Percentiles rank a stretch among this genome's conserved stretches.
phyloP scores from a whole-genome alignment of 148 eudicot genomes.

The Arbutus unedo region DNA sequence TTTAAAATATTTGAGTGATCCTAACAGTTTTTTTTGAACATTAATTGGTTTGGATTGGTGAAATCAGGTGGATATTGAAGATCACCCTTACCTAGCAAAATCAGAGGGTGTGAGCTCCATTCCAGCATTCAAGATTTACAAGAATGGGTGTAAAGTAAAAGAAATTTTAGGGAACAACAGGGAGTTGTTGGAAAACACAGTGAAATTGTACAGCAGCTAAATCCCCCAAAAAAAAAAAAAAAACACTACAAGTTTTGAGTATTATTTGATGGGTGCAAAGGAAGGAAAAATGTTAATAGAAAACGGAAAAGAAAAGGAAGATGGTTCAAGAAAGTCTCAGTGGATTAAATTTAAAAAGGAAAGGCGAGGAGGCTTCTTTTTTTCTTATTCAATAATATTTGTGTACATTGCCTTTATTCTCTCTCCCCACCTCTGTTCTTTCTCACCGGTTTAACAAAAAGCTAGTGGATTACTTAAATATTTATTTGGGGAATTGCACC shows the following conservation, averaged over 20 bases:
- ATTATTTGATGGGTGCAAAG: not conserved
- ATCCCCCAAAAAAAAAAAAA: not conserved
- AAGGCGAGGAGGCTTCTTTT: constrained; percentile 4
- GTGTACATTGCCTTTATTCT: constrained; percentile 8
- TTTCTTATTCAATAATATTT: not conserved
- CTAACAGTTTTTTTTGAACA: no score
- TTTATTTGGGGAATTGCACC: not conserved
- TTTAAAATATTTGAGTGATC: not conserved
- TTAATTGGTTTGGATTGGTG: not conserved
- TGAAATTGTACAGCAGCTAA: constrained; percentile 33
- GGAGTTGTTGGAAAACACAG: constrained; percentile 34
- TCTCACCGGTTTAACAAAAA: not conserved
- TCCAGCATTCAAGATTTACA: constrained; percentile 50
- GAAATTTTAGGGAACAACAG: constrained; percentile 41
- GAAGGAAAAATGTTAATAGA: not conserved
- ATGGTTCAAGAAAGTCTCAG: not conserved
- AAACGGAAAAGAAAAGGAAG: not conserved
- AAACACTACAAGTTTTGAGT: not conserved
- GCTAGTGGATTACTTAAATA: constrained; percentile 5
- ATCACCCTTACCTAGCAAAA: constrained; percentile 42
- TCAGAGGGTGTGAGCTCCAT: constrained; percentile 31
- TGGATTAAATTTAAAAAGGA: not conserved
- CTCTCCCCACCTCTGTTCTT: not conserved
- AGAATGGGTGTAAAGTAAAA: constrained; percentile 42
- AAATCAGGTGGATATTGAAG: constrained; percentile 46